Evolutionary conservation across 2,329 filamentous ascomycete genomes (phyloP).

Genomic region (Colletotrichum sp.): DNA sequence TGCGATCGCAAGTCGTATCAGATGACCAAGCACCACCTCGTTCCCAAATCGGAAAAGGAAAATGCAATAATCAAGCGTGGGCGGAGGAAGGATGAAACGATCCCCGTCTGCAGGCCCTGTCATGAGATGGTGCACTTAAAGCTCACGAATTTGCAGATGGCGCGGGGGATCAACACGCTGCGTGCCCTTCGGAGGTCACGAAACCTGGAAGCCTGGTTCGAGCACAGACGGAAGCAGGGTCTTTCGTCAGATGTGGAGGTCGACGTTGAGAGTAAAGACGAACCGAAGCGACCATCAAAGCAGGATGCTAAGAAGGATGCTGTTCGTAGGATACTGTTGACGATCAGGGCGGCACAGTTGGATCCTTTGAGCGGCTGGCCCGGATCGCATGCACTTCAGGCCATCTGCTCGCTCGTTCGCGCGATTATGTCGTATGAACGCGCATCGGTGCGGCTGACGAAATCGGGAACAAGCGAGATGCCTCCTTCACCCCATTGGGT

Average conservation of each 20-base stretch:
- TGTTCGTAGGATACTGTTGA: neutral
- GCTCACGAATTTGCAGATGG: neutral
- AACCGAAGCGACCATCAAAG: neutral
- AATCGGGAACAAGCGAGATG: neutral
- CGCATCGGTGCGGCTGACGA: neutral
- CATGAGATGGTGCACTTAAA: neutral
- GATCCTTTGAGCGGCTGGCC: neutral
- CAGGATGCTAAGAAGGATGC: neutral
- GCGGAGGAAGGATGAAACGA: neutral
- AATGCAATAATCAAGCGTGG: neutral
- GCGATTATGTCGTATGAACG: neutral
- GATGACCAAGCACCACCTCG: neutral
- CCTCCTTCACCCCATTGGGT: neutral
- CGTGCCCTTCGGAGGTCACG: neutral
- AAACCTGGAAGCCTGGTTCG: neutral
- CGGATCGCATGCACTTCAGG: neutral
- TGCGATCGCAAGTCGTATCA: neutral
- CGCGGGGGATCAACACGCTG: neutral
- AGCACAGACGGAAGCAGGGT: neutral
- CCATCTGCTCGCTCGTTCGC: neutral
- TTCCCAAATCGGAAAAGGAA: neutral
- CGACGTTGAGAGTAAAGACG: neutral
- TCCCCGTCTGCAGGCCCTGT: neutral
- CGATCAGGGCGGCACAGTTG: neutral
- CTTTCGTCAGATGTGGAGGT: neutral